Evolutionary conservation across 768 basidiomycete species (phyloP), one percentile per base, ranked within the genome.

Genomic region (Russula vinacea): DNA sequence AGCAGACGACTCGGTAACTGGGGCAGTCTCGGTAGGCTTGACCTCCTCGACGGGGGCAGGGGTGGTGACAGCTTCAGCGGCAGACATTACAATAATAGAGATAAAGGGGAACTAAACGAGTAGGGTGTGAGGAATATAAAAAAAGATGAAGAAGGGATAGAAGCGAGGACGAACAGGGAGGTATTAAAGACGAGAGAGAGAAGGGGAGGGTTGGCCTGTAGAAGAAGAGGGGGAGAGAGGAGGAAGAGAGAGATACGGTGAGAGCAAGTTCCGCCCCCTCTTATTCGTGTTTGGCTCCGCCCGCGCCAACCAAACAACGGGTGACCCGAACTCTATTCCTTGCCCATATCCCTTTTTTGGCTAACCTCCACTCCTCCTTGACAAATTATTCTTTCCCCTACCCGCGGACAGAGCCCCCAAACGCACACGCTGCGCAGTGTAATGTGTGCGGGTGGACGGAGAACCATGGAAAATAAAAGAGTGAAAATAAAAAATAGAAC

Each of bases 21-120:
- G 67, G 55, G 78, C 71, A 11, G 58, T 0, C 73, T 84, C 84
- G 65, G 71, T 74, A 68, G 76, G 76, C 76, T 82, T 82, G 64
- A 78, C 76, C 74, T 84, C 86, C 76, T 85, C 85, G 62, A 78
- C 75, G 74, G 79, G 72, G 56, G 71, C 76, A 70, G 73, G 79
- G 72, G 78, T 78, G 73, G 79, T 71, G 73, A 78, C 76, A 76
- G 87, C 88, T 67, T 71, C 72, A 72, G 86, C 75, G 76, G 88
- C 83, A 81, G 91, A 92, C 90, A 94, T 92, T 90, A 91, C 84
- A 78, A 71, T 63, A 62, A 70, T 68, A 33, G 59, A 61, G 64
- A 47, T 56, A 60, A 54, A 51, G 26, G 53, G 54, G 40, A 65
- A 37, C 59, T 61, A 45, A 29, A 24, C n/a, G 8, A 42, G 26